phyloP scores from a whole-genome alignment of 306 rosid genomes.

The Fragaria nilgerrensis region DNA sequence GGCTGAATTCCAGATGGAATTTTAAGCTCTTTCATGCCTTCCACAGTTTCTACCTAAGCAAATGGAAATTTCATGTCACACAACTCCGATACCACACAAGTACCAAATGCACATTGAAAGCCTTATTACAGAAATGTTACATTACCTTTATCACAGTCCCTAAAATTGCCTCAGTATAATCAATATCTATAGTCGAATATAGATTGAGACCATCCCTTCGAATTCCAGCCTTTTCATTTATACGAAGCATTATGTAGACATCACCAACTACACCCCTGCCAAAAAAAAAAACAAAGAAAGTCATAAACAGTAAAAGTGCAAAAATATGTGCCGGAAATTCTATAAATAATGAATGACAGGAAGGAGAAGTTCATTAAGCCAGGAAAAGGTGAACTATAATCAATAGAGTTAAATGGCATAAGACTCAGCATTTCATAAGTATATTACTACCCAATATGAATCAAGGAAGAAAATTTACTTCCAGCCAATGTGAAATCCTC shows the following conservation, averaged over 20 bases:
- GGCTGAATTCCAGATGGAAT: constrained; percentile 92
- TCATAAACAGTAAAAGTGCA: not conserved
- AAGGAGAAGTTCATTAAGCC: not conserved
- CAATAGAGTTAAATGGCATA: not conserved
- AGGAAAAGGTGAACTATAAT: not conserved
- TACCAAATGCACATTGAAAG: not conserved
- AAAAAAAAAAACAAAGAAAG: not conserved
- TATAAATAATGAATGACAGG: not conserved
- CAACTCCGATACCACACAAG: not conserved
- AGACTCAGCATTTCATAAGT: not conserved
- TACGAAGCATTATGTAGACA: constrained; percentile 71
- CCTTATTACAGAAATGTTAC: not conserved
- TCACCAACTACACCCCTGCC: constrained; percentile 69
- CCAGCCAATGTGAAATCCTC: not conserved
- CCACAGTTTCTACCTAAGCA: constrained; percentile 87
- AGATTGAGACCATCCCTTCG: constrained; percentile 78
- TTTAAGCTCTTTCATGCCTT: constrained; percentile 65
- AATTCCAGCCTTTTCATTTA: constrained; percentile 68
- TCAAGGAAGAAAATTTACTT: not conserved
- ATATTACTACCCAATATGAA: not conserved
- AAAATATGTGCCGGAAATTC: not conserved
- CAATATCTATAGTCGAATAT: constrained; percentile 67
- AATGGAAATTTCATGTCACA: constrained; percentile 20
- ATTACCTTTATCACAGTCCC: constrained; percentile 75
- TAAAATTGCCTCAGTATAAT: constrained; percentile 82